phyloP scores from a whole-genome alignment of 208 protist genomes.

The Acanthamoeba lenticulata region DNA sequence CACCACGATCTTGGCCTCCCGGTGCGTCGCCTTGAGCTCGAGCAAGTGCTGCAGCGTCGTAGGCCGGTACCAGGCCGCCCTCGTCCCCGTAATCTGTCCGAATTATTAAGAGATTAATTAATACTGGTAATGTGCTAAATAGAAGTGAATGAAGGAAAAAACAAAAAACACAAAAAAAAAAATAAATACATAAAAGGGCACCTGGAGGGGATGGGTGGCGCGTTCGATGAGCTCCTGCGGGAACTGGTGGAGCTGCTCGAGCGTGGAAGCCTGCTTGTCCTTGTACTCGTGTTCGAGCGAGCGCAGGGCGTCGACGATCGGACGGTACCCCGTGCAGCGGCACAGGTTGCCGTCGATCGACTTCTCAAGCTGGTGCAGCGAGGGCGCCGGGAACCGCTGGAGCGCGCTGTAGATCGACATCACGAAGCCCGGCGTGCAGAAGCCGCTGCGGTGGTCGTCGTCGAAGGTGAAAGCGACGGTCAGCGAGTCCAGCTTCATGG shows the following conservation, averaged over 20 bases:
- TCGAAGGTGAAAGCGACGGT: not conserved
- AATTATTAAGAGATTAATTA: not conserved
- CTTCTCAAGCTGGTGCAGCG: slow-evolving; percentile 71
- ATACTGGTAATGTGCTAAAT: slow-evolving; percentile 53
- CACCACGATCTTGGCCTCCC: slow-evolving; percentile 80
- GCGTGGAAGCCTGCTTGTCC: not conserved
- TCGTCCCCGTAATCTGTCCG: slow-evolving; percentile 51
- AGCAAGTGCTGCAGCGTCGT: slow-evolving; percentile 78
- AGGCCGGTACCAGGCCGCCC: slow-evolving; percentile 81
- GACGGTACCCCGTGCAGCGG: slow-evolving; percentile 93
- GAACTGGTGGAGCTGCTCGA: not conserved
- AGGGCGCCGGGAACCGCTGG: slow-evolving; percentile 67
- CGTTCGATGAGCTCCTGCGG: not conserved
- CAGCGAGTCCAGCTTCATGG: not conserved
- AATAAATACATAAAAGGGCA: not conserved
- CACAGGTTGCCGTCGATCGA: slow-evolving; percentile 89
- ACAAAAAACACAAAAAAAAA: too few species aligned
- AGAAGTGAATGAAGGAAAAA: too few species aligned
- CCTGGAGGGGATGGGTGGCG: slow-evolving; percentile 14
- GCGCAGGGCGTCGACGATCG: slow-evolving; percentile 88
- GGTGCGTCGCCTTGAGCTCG: slow-evolving; percentile 71
- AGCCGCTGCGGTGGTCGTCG: slow-evolving; percentile 81
- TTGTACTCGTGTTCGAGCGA: slow-evolving; percentile 2
- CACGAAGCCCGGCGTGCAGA: slow-evolving; percentile 90
- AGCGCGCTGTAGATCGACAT: slow-evolving; percentile 79